phyloP scores from a whole-genome alignment of 306 rosid genomes.

The Vachellia pachyceras region DNA sequence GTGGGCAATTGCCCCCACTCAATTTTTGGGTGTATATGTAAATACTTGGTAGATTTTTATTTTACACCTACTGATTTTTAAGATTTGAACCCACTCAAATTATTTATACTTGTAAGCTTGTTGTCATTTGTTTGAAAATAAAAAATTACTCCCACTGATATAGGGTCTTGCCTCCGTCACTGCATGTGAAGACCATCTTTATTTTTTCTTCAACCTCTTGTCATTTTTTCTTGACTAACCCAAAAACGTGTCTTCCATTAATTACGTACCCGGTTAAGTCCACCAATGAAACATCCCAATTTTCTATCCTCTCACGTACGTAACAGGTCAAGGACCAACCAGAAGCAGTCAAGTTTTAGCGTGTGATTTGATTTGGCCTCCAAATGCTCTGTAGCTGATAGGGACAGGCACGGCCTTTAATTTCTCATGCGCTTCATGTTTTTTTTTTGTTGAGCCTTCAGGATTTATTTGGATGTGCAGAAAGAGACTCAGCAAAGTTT shows the following conservation, averaged over 20 bases:
- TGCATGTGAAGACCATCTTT: no score
- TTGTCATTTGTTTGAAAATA: no score
- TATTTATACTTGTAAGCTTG: no score
- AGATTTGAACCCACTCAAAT: no score
- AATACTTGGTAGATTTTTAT: no score
- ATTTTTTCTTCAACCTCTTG: neutral
- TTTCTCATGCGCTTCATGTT: no score
- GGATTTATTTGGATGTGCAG: neutral
- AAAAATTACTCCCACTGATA: no score
- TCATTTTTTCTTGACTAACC: neutral
- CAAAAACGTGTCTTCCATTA: neutral
- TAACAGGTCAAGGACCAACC: neutral
- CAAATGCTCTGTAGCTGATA: conserved; percentile 30
- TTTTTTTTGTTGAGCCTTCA: neutral
- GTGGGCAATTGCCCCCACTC: no score
- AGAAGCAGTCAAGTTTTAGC: neutral
- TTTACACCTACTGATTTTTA: no score
- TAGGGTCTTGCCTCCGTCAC: no score
- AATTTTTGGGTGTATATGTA: no score
- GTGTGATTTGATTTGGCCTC: conserved; percentile 6
- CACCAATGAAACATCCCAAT: neutral
- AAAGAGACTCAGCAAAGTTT: no score
- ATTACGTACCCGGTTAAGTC: neutral
- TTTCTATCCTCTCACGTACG: neutral
- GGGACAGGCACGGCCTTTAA: neutral